These are phyloP conservation scores for Kwoniella newhampshirensis DNA, from an alignment of 768 basidiomycete species.

Conservation along the genomic window DNA sequence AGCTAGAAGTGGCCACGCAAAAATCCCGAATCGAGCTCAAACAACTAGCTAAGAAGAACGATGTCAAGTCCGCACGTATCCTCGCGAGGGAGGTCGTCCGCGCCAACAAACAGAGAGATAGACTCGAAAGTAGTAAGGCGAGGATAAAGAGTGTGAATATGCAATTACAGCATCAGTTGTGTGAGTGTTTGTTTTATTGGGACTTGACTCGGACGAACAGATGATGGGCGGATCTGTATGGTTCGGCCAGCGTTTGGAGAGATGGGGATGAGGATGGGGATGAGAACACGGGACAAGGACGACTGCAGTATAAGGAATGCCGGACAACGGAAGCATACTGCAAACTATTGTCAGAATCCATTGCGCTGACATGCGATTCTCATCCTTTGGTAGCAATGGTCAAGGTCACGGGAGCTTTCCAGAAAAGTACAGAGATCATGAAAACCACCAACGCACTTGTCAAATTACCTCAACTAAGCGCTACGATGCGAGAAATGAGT, in stretches of 20 bases:
- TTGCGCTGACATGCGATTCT: neutral
- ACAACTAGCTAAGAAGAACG: constrained; percentile 84
- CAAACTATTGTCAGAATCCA: neutral
- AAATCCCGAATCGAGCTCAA: constrained; percentile 81
- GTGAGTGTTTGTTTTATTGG: constrained; percentile 60
- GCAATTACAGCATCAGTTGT: constrained; percentile 86
- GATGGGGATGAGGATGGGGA: no score
- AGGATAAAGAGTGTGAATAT: constrained; percentile 82
- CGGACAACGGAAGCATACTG: no score
- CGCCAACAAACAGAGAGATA: constrained; percentile 90
- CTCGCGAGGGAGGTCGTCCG: constrained; percentile 92
- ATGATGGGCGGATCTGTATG: no score
- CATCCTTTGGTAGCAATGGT: constrained; percentile 67
- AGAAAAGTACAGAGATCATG: constrained; percentile 99
- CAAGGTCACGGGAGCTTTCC: constrained; percentile 95
- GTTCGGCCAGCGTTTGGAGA: no score
- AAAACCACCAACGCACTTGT: constrained; percentile 90
- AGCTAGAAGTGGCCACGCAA: constrained; percentile 78
- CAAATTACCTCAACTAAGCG: constrained; percentile 87
- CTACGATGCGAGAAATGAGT: constrained; percentile 93
- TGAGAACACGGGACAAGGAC: no score
- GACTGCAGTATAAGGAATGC: no score
- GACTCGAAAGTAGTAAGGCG: constrained; percentile 88
- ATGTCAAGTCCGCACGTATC: constrained; percentile 87
- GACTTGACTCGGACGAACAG: no score